Evolutionary conservation across 805 yeast species (phyloP).

Genomic region (Yueomyces sp.): DNA sequence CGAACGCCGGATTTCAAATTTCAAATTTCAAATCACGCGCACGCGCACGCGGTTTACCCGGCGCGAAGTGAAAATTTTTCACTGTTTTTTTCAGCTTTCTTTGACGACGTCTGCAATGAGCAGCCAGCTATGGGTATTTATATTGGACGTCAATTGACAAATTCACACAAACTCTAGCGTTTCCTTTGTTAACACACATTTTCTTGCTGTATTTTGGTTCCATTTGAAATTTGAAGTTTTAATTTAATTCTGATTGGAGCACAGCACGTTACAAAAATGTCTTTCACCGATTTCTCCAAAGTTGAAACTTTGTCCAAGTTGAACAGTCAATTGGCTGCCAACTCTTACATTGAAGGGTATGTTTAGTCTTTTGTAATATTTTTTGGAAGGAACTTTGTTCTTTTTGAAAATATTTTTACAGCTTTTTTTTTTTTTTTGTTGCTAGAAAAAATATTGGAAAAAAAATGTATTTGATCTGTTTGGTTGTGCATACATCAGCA

Average conservation of each 20-base stretch:
- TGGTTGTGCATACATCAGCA: too few species aligned
- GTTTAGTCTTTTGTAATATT: constrained; percentile 24
- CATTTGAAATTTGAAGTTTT: background rate
- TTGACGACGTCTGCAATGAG: too few species aligned
- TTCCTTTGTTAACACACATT: background rate
- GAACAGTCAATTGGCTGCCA: constrained; percentile 78
- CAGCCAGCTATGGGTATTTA: too few species aligned
- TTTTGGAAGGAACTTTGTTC: background rate
- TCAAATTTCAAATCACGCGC: too few species aligned
- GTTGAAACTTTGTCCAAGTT: constrained; percentile 60
- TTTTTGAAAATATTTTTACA: background rate
- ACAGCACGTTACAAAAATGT: constrained; percentile 31
- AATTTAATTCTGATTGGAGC: background rate
- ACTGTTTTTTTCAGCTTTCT: too few species aligned
- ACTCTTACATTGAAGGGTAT: constrained; percentile 94
- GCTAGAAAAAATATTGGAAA: background rate
- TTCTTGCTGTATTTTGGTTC: too few species aligned
- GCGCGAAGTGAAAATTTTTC: too few species aligned
- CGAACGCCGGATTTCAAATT: too few species aligned
- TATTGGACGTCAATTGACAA: too few species aligned
- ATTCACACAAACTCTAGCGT: too few species aligned
- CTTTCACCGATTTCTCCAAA: constrained; percentile 72
- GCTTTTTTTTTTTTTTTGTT: constrained; percentile 26
- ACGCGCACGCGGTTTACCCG: too few species aligned
- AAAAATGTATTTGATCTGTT: too few species aligned